Evolutionary conservation across 2,329 filamentous ascomycete species (phyloP), one percentile per base, ranked within the genome.

Genomic region (Phyllosticta citriasiana): DNA sequence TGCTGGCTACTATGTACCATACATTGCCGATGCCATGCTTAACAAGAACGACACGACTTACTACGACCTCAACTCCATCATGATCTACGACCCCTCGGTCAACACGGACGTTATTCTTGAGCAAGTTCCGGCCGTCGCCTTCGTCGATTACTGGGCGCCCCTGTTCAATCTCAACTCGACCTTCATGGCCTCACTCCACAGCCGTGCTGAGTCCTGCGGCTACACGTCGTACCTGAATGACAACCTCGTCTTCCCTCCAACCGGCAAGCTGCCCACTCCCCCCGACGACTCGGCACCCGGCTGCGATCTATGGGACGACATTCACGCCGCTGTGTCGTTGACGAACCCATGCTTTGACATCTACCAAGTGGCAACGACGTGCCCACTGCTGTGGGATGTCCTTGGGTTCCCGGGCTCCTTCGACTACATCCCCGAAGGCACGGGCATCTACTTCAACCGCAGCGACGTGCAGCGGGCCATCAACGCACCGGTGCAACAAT

Each of bases 41-140:
- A 83, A 88, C 60, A 79, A 79, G 57, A 82, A 88, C 6, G 81
- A 91, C 72, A 82, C 77, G 4, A 77, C 75, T 8, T 86, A 89
- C 73, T 91, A 84, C 72, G 81, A 91, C 69, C 72, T 91, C 26
- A 56, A 62, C 26, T 56, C 56, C n/a, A 47, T 6, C 63, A 74
- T 91, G 73, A 84, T 93, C 63, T 89, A 91, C 68, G 88, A 92
- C 66, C 88, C 88, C 0, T 78, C 80, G 3, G 79, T 87, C 19
- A 83, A 82, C 10, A 77, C 80, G 10, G 76, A 82, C 55, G 72
- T 73, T 2, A 70, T 84, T 1, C 76, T 81, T 62, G 73, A 78
- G 25, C 77, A 84, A 58, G 76, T 83, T 9, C 80, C 84, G 0
- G 76, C 80, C 1, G 78, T 84, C 0, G 75, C 81, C 0, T 89